Evolutionary conservation across 106 monocot species (phyloP), one percentile per base, ranked within the genome.

Genomic region (Dendrobium chrysotoxum): DNA sequence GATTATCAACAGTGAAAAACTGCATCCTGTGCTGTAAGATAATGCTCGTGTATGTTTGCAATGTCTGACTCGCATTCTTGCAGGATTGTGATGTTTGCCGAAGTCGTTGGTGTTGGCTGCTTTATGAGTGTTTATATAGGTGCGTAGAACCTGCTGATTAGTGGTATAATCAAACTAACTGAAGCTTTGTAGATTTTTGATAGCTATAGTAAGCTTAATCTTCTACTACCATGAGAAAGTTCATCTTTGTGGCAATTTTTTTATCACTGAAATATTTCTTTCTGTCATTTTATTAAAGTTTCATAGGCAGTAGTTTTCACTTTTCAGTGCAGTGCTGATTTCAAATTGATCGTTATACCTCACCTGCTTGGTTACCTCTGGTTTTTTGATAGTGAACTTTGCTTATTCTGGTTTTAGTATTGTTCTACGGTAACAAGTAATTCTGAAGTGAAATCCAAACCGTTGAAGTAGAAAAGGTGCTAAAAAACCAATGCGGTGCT

Each of bases 121-220:
- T 86, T 93, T 64, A 88, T 91, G 93, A 90, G 93, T 57, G 44
- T 90, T 68, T 93, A 96, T 68, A 87, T 96, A 83, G 93, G 96
- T 91, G 41, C 82, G 85, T 66, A 25, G 12, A 23, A 76, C 41
- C 50, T 35, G 10, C 70, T 70, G 13, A 70, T 30, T 30, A 30
- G 21, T 5, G 21, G 20, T 42, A 40, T 40, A 40, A 74, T 40
- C 28, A 70, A 70, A 31, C 0, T 28, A 50, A 50, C 50, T 35
- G 35, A 70, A 35, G 31, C 1, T 26, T 23, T 46, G 6, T 75
- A 16, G 25, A 44, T 25, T 75, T 44, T 17, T 2, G 0, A 4
- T 73, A 12, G 25, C n/a, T 42, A n/a, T 46, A 38, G 75, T 25
- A 73, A 73, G 39, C 16, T 73, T 73, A 16, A 9, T 39, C 9